These are phyloP conservation scores for Primulina tabacum DNA, from an alignment of 257 asterid species.

Conservation along the genomic window DNA sequence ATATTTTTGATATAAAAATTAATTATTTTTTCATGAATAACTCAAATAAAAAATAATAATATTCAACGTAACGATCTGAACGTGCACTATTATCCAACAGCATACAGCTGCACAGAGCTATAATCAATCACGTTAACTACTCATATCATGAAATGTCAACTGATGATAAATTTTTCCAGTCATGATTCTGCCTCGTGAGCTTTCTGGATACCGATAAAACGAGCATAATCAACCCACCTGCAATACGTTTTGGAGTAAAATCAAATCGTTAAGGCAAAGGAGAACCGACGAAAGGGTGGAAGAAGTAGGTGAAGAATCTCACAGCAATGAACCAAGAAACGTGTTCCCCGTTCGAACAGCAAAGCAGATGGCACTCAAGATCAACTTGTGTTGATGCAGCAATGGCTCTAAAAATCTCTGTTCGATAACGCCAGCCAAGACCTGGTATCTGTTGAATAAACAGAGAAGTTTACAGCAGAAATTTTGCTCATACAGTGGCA, in stretches of 20 bases:
- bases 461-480: background rate
- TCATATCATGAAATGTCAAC: constrained; percentile 17
- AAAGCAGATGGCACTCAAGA: constrained; percentile 77
- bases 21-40: too few relatives aligned
- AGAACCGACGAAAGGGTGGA: background rate
- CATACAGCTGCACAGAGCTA: background rate
- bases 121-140: background rate
- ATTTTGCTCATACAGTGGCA: background rate
- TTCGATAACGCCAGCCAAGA: constrained; percentile 87
- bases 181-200: constrained; percentile 39
- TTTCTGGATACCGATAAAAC: constrained; percentile 77
- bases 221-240: constrained; percentile 98
- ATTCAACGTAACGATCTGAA: background rate
- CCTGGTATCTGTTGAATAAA: constrained; percentile 63
- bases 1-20: too few relatives aligned
- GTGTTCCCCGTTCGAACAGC: constrained; percentile 98
- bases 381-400: constrained; percentile 74
- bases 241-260: constrained; percentile 12
- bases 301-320: constrained; percentile 35
- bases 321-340: constrained; percentile 77
- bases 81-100: background rate
- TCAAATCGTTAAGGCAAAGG: background rate
- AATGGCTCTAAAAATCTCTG: constrained; percentile 79
- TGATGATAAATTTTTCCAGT: constrained; percentile 17
- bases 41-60: too few relatives aligned